phyloP scores from a whole-genome alignment of 108 stramenopile species.

The Cylindrotheca fusiformis region DNA sequence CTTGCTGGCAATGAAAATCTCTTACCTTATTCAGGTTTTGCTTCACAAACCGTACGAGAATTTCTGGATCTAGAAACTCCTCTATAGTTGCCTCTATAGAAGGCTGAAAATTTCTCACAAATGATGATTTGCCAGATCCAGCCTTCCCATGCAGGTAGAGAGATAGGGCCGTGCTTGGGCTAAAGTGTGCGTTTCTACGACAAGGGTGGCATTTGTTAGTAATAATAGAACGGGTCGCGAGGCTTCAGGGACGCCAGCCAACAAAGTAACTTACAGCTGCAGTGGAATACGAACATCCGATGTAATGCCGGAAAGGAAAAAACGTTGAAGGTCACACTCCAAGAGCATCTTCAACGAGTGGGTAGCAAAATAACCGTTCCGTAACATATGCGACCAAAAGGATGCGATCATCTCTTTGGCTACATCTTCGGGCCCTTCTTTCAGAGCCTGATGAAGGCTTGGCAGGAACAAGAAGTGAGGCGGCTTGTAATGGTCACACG shows the following conservation, averaged over 20 bases:
- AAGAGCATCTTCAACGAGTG: slow-evolving; percentile 29
- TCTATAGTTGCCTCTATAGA: slow-evolving; percentile 49
- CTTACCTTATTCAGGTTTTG: slow-evolving; percentile 70
- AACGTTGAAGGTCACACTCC: slow-evolving; percentile 18
- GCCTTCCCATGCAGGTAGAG: slow-evolving; percentile 66
- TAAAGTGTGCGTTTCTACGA: slow-evolving; percentile 57
- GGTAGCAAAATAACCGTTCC: slow-evolving; percentile 49
- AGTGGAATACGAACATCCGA: background rate
- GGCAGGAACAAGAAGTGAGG: slow-evolving; percentile 47
- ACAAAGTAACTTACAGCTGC: slow-evolving; percentile 22
- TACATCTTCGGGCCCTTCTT: slow-evolving; percentile 18
- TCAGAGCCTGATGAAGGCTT: slow-evolving; percentile 25
- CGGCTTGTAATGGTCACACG: slow-evolving; percentile 20
- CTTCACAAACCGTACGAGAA: slow-evolving; percentile 66
- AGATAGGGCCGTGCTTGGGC: slow-evolving; percentile 49
- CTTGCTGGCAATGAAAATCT: too few relatives aligned
- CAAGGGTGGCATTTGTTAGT: slow-evolving; percentile 1
- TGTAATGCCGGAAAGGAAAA: slow-evolving; percentile 37
- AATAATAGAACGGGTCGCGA: background rate
- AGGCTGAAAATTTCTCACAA: slow-evolving; percentile 48
- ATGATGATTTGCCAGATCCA: slow-evolving; percentile 59
- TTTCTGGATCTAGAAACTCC: slow-evolving; percentile 49
- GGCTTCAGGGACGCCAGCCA: background rate
- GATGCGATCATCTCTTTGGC: slow-evolving; percentile 43
- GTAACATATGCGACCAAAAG: slow-evolving; percentile 48